Conservation (phyloP, 495 filamentous ascomycete genomes). For the Podospora pseudopauciseta region DNA sequence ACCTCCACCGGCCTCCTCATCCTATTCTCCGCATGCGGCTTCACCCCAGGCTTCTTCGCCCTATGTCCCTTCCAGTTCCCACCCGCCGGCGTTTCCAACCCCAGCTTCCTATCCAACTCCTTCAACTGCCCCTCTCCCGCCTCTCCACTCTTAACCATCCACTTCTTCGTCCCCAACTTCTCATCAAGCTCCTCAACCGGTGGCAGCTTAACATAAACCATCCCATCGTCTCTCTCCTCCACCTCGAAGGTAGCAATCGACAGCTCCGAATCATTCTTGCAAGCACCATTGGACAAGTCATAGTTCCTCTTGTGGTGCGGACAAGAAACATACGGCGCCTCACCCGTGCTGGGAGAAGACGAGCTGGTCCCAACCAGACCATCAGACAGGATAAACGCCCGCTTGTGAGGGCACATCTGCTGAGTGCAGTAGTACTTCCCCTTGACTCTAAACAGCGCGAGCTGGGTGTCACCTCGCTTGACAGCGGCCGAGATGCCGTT, state of each 20-base stretch:
- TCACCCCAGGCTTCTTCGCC: slow-evolving; percentile 36
- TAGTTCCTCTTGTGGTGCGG: slow-evolving; percentile 94
- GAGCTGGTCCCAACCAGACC: slow-evolving; percentile 77
- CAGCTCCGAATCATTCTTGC: slow-evolving; percentile 70
- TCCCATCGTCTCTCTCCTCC: slow-evolving; percentile 73
- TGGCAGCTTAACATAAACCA: slow-evolving; percentile 84
- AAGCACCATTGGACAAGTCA: slow-evolving; percentile 68
- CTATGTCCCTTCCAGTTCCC: slow-evolving; percentile 15
- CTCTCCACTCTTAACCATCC: slow-evolving; percentile 78
- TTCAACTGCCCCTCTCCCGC: slow-evolving; percentile 56
- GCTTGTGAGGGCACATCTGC: slow-evolving; percentile 98
- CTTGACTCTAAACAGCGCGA: slow-evolving; percentile 84
- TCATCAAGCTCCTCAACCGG: slow-evolving; percentile 81
- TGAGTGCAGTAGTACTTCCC: slow-evolving; percentile 87
- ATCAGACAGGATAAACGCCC: slow-evolving; percentile 84
- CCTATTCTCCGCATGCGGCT: slow-evolving; percentile 45
- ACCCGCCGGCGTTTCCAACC: slow-evolving; percentile 31
- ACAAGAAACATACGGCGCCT: slow-evolving; percentile 74
- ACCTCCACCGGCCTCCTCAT: slow-evolving; percentile 44
- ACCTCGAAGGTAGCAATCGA: slow-evolving; percentile 84
- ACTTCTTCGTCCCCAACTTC: slow-evolving; percentile 74
- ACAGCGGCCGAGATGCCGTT: slow-evolving; percentile 68
- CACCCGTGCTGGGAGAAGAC: slow-evolving; percentile 38
- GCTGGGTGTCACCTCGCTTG: slow-evolving; percentile 88
- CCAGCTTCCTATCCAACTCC: slow-evolving; percentile 64